Evolutionary conservation across 2,329 filamentous ascomycete species (phyloP).

Genomic region (Paraphoma chrysanthemicola): DNA sequence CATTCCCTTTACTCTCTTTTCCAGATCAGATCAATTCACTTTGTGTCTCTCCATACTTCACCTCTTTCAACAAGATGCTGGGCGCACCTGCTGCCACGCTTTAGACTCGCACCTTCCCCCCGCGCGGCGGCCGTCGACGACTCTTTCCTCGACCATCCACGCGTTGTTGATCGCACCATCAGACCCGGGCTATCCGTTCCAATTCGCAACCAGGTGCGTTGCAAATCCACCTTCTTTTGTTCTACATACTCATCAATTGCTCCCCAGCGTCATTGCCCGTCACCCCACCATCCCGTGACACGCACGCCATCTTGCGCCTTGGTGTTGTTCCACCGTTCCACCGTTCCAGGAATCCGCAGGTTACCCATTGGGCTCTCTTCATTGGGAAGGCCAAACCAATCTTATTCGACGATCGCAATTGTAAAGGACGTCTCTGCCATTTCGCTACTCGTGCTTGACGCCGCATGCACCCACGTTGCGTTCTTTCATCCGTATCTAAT

Average conservation of each 20-base stretch:
- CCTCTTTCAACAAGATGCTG: constrained; percentile 25
- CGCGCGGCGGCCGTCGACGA: constrained; percentile 19
- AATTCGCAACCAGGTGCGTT: constrained; percentile 1
- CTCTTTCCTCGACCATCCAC: constrained; percentile 22
- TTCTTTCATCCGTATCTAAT: constrained; percentile 31
- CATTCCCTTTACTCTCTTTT: constrained; percentile 22
- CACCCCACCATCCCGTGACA: constrained; percentile 15
- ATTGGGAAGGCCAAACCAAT: constrained; percentile 18
- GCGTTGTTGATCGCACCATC: constrained; percentile 34
- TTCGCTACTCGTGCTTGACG: constrained; percentile 9
- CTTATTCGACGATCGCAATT: constrained; percentile 11
- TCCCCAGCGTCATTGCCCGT: constrained; percentile 13
- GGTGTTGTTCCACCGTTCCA: constrained; percentile 6
- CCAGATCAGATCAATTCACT: constrained; percentile 18
- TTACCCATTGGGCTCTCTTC: constrained; percentile 9
- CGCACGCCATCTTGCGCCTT: constrained; percentile 19
- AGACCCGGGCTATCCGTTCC: constrained; percentile 4
- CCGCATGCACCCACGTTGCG: constrained; percentile 26
- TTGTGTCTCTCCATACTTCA: constrained; percentile 5
- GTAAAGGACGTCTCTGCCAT: constrained; percentile 1
- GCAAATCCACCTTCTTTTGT: constrained; percentile 7
- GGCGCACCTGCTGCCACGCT: constrained; percentile 29
- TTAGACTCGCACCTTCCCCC: constrained; percentile 25
- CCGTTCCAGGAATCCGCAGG: constrained; percentile 1
- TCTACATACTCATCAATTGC: constrained; percentile 23